Conservation (phyloP, 1,284 basidiomycete genomes). For the Papiliotrema nemorosa region DNA sequence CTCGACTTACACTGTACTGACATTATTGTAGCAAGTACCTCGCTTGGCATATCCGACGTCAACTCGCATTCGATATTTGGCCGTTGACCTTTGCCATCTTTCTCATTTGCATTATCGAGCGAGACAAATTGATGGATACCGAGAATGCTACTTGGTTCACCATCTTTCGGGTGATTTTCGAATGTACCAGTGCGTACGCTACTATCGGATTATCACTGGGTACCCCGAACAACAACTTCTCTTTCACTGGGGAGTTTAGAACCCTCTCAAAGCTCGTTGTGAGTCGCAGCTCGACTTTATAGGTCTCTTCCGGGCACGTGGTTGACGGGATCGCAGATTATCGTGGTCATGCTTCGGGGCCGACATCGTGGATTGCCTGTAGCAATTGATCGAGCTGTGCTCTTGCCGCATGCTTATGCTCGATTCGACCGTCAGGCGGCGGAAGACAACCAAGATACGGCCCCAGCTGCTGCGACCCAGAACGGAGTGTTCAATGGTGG, state of each 20-base stretch:
- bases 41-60: slow-evolving; percentile 33
- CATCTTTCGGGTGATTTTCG: slow-evolving; percentile 34
- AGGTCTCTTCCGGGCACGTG: not conserved
- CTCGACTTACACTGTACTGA: not conserved
- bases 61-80: slow-evolving; percentile 43
- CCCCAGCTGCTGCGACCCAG: too few relatives aligned
- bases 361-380: slow-evolving; percentile 8
- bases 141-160: slow-evolving; percentile 27
- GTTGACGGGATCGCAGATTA: slow-evolving; percentile 21
- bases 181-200: slow-evolving; percentile 35
- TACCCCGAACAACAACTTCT: slow-evolving; percentile 36
- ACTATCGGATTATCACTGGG: slow-evolving; percentile 34
- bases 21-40: slow-evolving; percentile 30
- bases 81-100: slow-evolving; percentile 32
- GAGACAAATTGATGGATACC: slow-evolving; percentile 26
- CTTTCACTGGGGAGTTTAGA: slow-evolving; percentile 36
- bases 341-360: slow-evolving; percentile 41
- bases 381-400: slow-evolving; percentile 6
- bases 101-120: slow-evolving; percentile 31
- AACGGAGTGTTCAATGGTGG: too few relatives aligned
- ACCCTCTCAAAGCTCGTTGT: slow-evolving; percentile 42
- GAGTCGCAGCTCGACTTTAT: slow-evolving; percentile 15
- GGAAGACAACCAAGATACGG: not conserved
- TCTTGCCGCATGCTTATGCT: slow-evolving; percentile 1
- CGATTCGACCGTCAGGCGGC: not conserved